A percentile compares a stretch with the other conserved stretches of the same genome.
phyloP scores from a whole-genome alignment of 148 eudicot species.

The Rhododendron griersonianum region DNA sequence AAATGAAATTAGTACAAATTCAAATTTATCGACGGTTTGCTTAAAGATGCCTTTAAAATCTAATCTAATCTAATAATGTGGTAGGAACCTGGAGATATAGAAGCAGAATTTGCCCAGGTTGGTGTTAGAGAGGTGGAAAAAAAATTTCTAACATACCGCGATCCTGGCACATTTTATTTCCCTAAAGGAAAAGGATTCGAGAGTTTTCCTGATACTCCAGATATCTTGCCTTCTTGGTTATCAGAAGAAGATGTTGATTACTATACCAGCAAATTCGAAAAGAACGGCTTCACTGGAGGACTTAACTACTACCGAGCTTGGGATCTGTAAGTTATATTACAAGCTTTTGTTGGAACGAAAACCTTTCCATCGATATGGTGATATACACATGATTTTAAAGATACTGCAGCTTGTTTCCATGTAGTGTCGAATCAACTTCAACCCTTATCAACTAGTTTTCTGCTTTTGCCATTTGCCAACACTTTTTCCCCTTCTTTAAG shows the following conservation, averaged over 20 bases:
- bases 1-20: background rate
- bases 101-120: constrained; percentile 23
- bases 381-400: background rate
- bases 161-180: background rate
- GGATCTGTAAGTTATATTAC: constrained; percentile 12
- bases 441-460: background rate
- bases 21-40: background rate
- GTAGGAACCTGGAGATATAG: constrained; percentile 31
- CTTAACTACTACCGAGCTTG: constrained; percentile 33
- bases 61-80: background rate
- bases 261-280: constrained; percentile 24
- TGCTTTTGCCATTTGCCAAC: background rate
- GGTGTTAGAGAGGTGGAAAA: constrained; percentile 15
- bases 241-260: constrained; percentile 35
- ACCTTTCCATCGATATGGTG: background rate
- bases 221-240: constrained; percentile 30
- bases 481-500: background rate
- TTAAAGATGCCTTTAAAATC: background rate
- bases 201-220: constrained; percentile 10
- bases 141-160: constrained; percentile 13
- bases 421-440: background rate
- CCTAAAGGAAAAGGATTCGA: background rate
- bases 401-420: background rate
- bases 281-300: constrained; percentile 35
- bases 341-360: background rate